phyloP scores from a whole-genome alignment of 352 stramenopile genomes.

The Phytophthora cactorum region DNA sequence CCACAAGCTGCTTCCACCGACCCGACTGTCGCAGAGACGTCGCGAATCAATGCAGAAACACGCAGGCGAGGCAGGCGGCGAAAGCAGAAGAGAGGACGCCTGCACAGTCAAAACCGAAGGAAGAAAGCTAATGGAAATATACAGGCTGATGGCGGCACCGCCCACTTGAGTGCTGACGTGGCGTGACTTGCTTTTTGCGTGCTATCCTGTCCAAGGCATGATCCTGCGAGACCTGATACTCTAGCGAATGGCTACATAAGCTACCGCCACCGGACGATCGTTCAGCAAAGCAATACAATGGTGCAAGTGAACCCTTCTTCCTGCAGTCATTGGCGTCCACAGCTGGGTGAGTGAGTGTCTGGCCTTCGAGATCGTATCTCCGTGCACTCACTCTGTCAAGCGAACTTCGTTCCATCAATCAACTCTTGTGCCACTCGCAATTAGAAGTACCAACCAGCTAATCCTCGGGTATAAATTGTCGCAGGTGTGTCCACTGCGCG shows the following conservation, averaged over 20 bases:
- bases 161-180: no score
- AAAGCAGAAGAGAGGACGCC: no score
- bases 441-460: no score
- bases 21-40: conserved; percentile 28
- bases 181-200: background rate
- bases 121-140: background rate
- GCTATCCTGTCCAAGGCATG: conserved; percentile 1
- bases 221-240: conserved; percentile 7
- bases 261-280: conserved; percentile 14
- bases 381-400: background rate
- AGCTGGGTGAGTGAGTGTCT: background rate
- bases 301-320: background rate
- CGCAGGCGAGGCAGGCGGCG: background rate
- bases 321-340: background rate
- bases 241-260: background rate
- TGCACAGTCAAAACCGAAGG: background rate
- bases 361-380: background rate
- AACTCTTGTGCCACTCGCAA: background rate
- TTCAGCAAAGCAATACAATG: background rate
- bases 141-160: background rate
- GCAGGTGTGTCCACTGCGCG: conserved; percentile 19
- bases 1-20: background rate
- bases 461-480: conserved; percentile 4
- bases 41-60: conserved; percentile 20
- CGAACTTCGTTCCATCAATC: background rate